Base-by-base conservation (phyloP, 805 yeast genomes). In the Starmerella floris region DNA sequence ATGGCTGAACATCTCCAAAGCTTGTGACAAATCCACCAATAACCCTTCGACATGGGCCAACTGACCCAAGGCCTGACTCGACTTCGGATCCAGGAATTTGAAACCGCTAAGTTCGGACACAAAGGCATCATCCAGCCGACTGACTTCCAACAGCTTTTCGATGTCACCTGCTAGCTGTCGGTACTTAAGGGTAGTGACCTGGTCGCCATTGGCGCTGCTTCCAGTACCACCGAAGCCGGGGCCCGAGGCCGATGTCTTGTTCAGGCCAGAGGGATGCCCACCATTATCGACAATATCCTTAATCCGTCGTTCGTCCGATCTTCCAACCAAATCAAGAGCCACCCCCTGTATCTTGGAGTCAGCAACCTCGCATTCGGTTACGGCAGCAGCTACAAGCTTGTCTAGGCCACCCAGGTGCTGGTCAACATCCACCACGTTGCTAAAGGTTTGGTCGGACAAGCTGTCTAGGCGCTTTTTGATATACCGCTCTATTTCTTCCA, bases 151-250 rank as follows among this genome's bases (percentile, higher is more conserved):
- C 36, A 85, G 67, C n/a, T 70, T 73, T 31, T 73, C 72, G 42
- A 85, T 67, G 46, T 83, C 85, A 37, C 70, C 73, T 68, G 77
- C 79, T 21, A 85, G 64, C n/a, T 69, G 58, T 53, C 82, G 83
- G 59, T 81, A 82, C 61, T 87, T 87, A 35, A 83, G 76, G 4
- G 88, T 74, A 51, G 77, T 78, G 5, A 87, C 79, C 60, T 87
- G 95, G 52, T 79, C 75, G 2, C 87, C 77, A 56, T 79, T 81
- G 28, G 68, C 66, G 55, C 84, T 94, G 33, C 85, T 76, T 40
- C 69, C 72, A 36, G 73, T 70, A 16, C 32, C 32, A 13, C 28
- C 28, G 13, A 25, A 13, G 28, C 28, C 28, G 13, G 13, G 28
- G 13, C 28, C 28, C 11, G 11, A 9, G 28, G 11, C 13, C 11